These are phyloP conservation scores for Penicillium dipodomyicola DNA, from an alignment of 495 filamentous ascomycete genomes.

Conservation along the genomic window DNA sequence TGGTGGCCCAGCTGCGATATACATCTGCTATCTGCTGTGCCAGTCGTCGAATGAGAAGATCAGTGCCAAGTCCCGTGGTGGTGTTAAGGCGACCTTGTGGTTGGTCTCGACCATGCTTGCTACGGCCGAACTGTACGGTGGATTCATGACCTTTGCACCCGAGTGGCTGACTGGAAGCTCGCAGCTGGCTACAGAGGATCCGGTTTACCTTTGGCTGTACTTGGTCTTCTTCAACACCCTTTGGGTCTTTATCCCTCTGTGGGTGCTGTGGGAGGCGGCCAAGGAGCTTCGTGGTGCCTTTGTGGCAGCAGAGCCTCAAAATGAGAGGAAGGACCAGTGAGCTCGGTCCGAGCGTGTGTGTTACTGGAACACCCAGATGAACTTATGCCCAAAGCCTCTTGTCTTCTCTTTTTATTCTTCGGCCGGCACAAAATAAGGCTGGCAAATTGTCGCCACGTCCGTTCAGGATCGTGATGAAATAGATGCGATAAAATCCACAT, in stretches of 20 bases:
- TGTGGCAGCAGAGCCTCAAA: conserved; percentile 23
- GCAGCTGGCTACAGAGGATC: conserved; percentile 77
- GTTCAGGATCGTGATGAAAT: too few species aligned
- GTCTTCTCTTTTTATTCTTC: background rate
- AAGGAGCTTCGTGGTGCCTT: conserved; percentile 60
- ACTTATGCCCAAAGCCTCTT: background rate
- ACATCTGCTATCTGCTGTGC: conserved; percentile 64
- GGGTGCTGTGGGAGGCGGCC: conserved; percentile 68
- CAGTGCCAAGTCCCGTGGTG: conserved; percentile 17
- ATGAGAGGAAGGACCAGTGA: conserved; percentile 19
- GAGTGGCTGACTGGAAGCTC: conserved; percentile 81
- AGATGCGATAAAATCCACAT: too few species aligned
- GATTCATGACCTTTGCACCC: conserved; percentile 94
- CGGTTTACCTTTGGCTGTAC: conserved; percentile 86
- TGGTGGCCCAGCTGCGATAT: conserved; percentile 69
- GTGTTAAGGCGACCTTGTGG: conserved; percentile 57
- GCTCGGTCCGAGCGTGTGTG: background rate
- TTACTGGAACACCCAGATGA: background rate
- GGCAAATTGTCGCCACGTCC: background rate
- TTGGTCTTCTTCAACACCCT: conserved; percentile 88
- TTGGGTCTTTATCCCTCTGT: conserved; percentile 81
- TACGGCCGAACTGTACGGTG: conserved; percentile 93
- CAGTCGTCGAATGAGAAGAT: conserved; percentile 28
- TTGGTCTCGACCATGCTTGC: conserved; percentile 73
- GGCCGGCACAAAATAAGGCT: background rate